A percentile compares a stretch with the other conserved stretches of the same genome.
These are phyloP conservation scores for Alternaria incomplexa DNA, from an alignment of 2,329 filamentous ascomycete genomes.

Conservation along the genomic window DNA sequence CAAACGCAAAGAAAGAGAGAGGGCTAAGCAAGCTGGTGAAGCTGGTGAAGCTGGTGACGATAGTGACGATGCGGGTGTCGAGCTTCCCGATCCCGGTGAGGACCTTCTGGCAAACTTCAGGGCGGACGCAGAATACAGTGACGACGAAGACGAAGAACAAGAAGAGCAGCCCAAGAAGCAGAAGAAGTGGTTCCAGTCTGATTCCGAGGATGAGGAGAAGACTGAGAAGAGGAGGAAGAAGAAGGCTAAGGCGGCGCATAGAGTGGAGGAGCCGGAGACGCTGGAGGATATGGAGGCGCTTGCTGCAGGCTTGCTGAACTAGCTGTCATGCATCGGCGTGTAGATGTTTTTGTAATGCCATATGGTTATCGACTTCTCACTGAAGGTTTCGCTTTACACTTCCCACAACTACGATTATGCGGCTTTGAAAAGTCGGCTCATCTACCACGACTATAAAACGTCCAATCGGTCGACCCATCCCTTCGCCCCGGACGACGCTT, in stretches of 20 bases:
- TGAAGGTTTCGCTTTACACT: background rate
- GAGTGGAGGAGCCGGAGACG: constrained; percentile 74
- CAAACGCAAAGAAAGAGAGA: constrained; percentile 72
- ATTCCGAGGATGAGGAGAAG: constrained; percentile 60
- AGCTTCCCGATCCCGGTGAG: constrained; percentile 40
- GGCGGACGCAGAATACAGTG: constrained; percentile 48
- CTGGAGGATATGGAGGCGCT: constrained; percentile 79
- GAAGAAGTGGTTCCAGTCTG: constrained; percentile 82
- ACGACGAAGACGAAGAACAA: constrained; percentile 49
- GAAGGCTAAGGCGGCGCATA: constrained; percentile 61
- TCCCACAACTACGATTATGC: background rate
- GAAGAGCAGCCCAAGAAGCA: constrained; percentile 64
- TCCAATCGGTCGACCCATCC: background rate
- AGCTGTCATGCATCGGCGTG: background rate
- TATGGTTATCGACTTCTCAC: background rate
- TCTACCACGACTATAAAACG: background rate
- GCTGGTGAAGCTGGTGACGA: constrained; percentile 26
- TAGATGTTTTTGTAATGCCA: background rate
- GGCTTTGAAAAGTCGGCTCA: no score
- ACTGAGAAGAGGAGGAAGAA: constrained; percentile 47
- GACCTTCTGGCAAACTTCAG: constrained; percentile 53
- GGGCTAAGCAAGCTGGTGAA: constrained; percentile 52
- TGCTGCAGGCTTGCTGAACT: constrained; percentile 71
- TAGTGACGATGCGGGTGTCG: constrained; percentile 25
- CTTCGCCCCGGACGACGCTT: background rate